Percentiles rank a stretch among this genome's conserved stretches.
Conservation (phyloP, 2,329 filamentous ascomycete species). For the Aspergillus latus region DNA sequence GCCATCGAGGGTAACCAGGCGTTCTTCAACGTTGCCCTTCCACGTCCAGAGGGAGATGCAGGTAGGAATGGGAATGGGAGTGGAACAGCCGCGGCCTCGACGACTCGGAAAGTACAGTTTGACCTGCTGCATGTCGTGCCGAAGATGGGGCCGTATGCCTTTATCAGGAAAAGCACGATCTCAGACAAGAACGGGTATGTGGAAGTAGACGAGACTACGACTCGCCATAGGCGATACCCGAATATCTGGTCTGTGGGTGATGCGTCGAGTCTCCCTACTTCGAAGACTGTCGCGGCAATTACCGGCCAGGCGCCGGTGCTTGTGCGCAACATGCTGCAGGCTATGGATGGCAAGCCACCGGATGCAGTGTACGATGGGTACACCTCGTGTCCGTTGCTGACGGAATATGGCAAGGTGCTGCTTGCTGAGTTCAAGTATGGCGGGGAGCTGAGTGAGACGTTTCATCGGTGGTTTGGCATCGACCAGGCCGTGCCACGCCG, state of each 20-base stretch:
- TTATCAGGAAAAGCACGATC: conserved; percentile 54
- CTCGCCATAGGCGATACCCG: conserved; percentile 53
- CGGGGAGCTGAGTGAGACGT: conserved; percentile 63
- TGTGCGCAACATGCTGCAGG: conserved; percentile 49
- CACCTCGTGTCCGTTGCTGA: conserved; percentile 56
- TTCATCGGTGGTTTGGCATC: conserved; percentile 54
- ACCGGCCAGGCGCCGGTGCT: conserved; percentile 54
- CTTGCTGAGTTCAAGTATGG: conserved; percentile 67
- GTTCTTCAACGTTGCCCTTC: conserved; percentile 45
- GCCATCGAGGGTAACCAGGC: conserved; percentile 55
- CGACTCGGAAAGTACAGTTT: conserved; percentile 35
- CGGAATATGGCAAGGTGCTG: conserved; percentile 62
- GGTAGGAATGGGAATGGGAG: no score
- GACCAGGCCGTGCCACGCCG: conserved; percentile 58
- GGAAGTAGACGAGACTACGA: conserved; percentile 56
- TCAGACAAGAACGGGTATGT: conserved; percentile 59
- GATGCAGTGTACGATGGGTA: conserved; percentile 55
- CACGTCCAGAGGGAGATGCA: conserved; percentile 29
- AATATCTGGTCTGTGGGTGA: conserved; percentile 63
- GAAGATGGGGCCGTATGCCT: conserved; percentile 59
- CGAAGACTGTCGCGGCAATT: conserved; percentile 57
- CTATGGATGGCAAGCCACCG: conserved; percentile 48
- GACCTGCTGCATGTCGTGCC: conserved; percentile 59
- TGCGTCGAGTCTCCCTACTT: conserved; percentile 58
- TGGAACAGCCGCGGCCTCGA: no score